Percentiles rank a stretch among this genome's conserved stretches.
Evolutionary conservation across 1,139 yeast genomes (phyloP).

Genomic region (Geotrichum fermentans): DNA sequence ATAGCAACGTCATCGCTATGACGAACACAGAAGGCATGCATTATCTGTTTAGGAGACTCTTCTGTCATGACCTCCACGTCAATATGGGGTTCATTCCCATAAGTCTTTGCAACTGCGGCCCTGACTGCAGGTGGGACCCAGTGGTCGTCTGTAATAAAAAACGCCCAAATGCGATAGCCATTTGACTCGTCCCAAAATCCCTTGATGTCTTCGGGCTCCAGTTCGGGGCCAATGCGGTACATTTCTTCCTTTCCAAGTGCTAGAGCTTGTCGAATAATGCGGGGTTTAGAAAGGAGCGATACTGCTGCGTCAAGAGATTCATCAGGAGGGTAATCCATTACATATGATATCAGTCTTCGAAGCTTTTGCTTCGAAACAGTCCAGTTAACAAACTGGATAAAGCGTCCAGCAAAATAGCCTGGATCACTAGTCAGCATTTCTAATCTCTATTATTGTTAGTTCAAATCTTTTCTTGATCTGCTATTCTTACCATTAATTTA

Average conservation of each 20-base stretch:
- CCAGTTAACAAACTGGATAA: slow-evolving; percentile 26
- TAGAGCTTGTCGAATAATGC: slow-evolving; percentile 50
- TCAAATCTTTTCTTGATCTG: no score
- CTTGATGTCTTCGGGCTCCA: slow-evolving; percentile 42
- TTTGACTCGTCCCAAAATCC: slow-evolving; percentile 44
- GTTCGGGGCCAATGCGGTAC: slow-evolving; percentile 40
- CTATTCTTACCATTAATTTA: slow-evolving; percentile 31
- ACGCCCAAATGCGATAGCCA: slow-evolving; percentile 47
- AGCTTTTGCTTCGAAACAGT: slow-evolving; percentile 23
- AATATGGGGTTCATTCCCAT: slow-evolving; percentile 37
- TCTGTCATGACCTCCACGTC: slow-evolving; percentile 22
- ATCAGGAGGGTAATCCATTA: slow-evolving; percentile 31
- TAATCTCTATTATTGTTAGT: slow-evolving; percentile 23
- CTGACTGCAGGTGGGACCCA: slow-evolving; percentile 57
- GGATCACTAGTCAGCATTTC: slow-evolving; percentile 15
- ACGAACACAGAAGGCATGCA: slow-evolving; percentile 55
- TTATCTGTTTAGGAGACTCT: slow-evolving; percentile 41
- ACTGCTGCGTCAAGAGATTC: slow-evolving; percentile 45
- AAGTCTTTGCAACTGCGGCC: slow-evolving; percentile 40
- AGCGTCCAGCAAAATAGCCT: slow-evolving; percentile 18
- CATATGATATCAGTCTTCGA: slow-evolving; percentile 19
- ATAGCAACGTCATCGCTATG: slow-evolving; percentile 51
- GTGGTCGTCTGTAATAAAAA: slow-evolving; percentile 53
- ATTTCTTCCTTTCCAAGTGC: slow-evolving; percentile 57
- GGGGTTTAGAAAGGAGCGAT: slow-evolving; percentile 41